These are phyloP conservation scores for Erodium texanum DNA, from an alignment of 441 rosid species.

Conservation along the genomic window DNA sequence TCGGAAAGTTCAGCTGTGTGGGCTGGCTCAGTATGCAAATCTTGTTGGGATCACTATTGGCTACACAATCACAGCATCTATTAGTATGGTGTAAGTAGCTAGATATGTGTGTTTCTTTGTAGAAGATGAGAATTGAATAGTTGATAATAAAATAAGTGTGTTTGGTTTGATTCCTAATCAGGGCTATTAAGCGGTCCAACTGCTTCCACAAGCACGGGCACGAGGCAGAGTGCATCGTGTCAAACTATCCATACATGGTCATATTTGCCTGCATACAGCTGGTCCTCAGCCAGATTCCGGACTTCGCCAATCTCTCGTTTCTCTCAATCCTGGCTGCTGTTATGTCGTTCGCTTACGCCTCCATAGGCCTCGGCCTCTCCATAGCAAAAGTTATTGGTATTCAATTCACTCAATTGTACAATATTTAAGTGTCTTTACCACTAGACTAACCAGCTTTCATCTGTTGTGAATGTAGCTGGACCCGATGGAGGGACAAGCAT, in stretches of 20 bases:
- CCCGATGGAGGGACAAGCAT: not conserved
- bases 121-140: too few relatives aligned
- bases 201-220: conserved; percentile 79
- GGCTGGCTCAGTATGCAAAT: conserved; percentile 68
- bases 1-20: conserved; percentile 63
- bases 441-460: too few relatives aligned
- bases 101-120: too few relatives aligned
- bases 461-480: not conserved
- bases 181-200: conserved; percentile 75
- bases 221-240: conserved; percentile 37
- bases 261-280: conserved; percentile 61
- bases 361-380: conserved; percentile 72
- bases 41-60: conserved; percentile 65
- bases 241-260: conserved; percentile 64
- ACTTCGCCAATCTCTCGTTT: conserved; percentile 83
- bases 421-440: not conserved
- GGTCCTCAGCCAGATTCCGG: conserved; percentile 67
- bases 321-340: conserved; percentile 72
- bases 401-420: too few relatives aligned
- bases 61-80: conserved; percentile 88
- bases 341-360: conserved; percentile 75
- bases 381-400: conserved; percentile 58
- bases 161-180: too few relatives aligned
- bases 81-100: conserved; percentile 82
- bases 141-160: too few relatives aligned